A percentile compares a stretch with the other conserved stretches of the same genome.
Evolutionary conservation across 352 stramenopile species (phyloP).

Genomic region (Blastocystis sp.): DNA sequence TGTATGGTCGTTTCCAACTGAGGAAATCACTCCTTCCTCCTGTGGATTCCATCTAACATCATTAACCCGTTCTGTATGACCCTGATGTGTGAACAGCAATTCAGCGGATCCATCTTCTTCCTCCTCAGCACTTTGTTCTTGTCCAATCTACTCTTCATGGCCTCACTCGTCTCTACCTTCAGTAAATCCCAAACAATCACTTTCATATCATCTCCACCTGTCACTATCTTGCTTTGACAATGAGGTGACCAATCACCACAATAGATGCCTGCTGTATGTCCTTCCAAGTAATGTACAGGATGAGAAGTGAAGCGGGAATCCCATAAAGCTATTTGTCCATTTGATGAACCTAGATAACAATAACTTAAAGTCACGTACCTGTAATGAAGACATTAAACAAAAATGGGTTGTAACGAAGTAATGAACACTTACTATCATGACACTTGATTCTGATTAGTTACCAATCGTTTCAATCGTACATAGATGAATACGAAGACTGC

Average conservation of each 20-base stretch:
- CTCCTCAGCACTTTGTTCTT: constrained; percentile 56
- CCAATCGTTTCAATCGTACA: neutral
- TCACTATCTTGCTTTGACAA: constrained; percentile 88
- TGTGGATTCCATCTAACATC: constrained; percentile 88
- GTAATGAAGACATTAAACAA: constrained; percentile 90
- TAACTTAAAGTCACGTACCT: constrained; percentile 65
- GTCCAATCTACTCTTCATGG: neutral
- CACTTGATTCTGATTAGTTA: constrained; percentile 70
- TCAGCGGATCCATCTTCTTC: constrained; percentile 85
- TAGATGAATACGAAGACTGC: neutral
- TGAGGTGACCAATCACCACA: constrained; percentile 90
- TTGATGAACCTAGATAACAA: neutral
- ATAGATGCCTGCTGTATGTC: constrained; percentile 91
- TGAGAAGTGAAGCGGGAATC: constrained; percentile 77
- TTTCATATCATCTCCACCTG: constrained; percentile 86
- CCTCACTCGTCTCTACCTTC: constrained; percentile 37
- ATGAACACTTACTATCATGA: constrained; percentile 87
- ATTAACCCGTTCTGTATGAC: constrained; percentile 92
- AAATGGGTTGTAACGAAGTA: constrained; percentile 88
- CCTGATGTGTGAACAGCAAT: constrained; percentile 96
- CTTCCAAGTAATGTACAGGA: constrained; percentile 85
- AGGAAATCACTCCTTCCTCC: constrained; percentile 86
- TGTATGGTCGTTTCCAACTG: constrained; percentile 95
- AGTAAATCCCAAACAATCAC: constrained; percentile 93
- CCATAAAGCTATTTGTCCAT: constrained; percentile 70